A percentile compares a stretch with the other conserved stretches of the same genome.
Evolutionary conservation across 139 green algal genomes (phyloP).

Genomic region (Pseudopediastrum boryanum): DNA sequence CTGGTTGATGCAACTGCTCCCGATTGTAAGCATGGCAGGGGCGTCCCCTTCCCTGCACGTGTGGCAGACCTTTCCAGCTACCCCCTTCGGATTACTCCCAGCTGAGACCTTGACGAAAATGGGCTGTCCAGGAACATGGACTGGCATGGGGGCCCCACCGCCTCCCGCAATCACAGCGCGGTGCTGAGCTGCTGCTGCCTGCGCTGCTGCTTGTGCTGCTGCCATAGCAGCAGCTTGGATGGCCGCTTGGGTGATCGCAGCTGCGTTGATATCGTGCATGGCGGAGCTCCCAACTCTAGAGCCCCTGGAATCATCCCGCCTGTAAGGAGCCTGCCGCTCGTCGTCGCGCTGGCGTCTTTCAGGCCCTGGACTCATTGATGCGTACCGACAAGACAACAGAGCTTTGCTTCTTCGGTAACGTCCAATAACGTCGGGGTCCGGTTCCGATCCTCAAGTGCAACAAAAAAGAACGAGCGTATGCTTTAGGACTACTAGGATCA

Average conservation of each 20-base stretch:
- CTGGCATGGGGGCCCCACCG: neutral
- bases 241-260: constrained; percentile 17
- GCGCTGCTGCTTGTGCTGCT: constrained; percentile 7
- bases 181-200: constrained; percentile 4
- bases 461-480: no score
- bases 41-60: constrained; percentile 46
- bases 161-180: neutral
- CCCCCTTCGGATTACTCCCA: constrained; percentile 34
- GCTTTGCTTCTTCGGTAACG: no score
- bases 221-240: constrained; percentile 7
- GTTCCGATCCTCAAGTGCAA: no score
- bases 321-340: neutral
- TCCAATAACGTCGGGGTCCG: no score
- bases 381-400: no score
- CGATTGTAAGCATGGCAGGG: constrained; percentile 64
- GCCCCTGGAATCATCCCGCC: neutral
- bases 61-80: constrained; percentile 60
- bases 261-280: neutral
- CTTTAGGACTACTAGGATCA: no score
- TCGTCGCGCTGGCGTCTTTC: neutral
- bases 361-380: neutral
- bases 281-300: no score
- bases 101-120: constrained; percentile 42
- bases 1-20: constrained; percentile 60
- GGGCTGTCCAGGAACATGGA: neutral